Evolutionary conservation across 2,329 filamentous ascomycete genomes (phyloP).

Genomic region (Davidsoniella eucalypti): DNA sequence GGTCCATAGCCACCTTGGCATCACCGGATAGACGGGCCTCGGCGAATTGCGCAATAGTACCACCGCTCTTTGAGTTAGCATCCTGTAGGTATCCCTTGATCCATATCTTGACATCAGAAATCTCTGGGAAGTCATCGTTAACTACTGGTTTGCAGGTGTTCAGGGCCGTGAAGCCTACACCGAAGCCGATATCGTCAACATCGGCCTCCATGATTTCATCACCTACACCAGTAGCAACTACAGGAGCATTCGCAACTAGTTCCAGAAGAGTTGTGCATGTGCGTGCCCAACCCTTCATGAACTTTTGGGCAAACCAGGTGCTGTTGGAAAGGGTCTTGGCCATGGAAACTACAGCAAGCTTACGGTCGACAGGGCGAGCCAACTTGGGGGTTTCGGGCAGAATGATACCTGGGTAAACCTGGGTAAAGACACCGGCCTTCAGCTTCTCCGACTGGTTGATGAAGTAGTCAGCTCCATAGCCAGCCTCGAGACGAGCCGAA

Average conservation of each 20-base stretch:
- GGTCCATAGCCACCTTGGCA: constrained; percentile 12
- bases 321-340: constrained; percentile 86
- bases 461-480: constrained; percentile 87
- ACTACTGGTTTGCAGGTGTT: constrained; percentile 69
- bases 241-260: constrained; percentile 73
- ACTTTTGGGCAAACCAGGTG: constrained; percentile 62
- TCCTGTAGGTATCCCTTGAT: constrained; percentile 62
- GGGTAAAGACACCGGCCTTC: constrained; percentile 63
- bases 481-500: constrained; percentile 58
- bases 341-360: constrained; percentile 81
- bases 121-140: constrained; percentile 72
- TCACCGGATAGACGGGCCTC: constrained; percentile 51
- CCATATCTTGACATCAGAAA: constrained; percentile 71
- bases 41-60: constrained; percentile 55
- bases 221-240: constrained; percentile 43
- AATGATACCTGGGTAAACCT: constrained; percentile 74
- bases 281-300: constrained; percentile 78
- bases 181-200: constrained; percentile 88
- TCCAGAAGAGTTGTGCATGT: constrained; percentile 83
- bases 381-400: constrained; percentile 81
- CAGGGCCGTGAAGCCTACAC: constrained; percentile 81
- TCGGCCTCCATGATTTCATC: constrained; percentile 78
- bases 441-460: constrained; percentile 69
- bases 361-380: constrained; percentile 73
- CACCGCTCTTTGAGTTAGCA: constrained; percentile 57